Conservation (phyloP, 805 yeast species). For the Starmera dryadoides region DNA sequence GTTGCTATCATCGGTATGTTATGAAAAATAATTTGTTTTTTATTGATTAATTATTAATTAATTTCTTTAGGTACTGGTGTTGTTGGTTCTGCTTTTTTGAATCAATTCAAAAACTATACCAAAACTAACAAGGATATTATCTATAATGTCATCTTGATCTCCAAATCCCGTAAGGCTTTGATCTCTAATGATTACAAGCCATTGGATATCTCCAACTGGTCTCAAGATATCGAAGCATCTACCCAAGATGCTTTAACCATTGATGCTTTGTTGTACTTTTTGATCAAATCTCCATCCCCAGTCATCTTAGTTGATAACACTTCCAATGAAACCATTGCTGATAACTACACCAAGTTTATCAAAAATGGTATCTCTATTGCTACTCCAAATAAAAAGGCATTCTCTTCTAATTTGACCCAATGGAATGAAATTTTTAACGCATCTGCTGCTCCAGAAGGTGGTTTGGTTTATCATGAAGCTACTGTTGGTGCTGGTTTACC, state of each 20-base stretch:
- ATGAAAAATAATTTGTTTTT: neutral
- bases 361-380: slow-evolving; percentile 83
- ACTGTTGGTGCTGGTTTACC: slow-evolving; percentile 99
- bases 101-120: slow-evolving; percentile 49
- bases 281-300: slow-evolving; percentile 63
- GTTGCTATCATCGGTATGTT: slow-evolving; percentile 60
- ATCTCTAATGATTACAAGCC: slow-evolving; percentile 66
- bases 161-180: slow-evolving; percentile 66
- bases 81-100: slow-evolving; percentile 87
- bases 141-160: slow-evolving; percentile 74
- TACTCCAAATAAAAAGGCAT: slow-evolving; percentile 97
- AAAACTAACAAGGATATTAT: slow-evolving; percentile 22
- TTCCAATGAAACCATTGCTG: slow-evolving; percentile 72
- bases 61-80: slow-evolving; percentile 68
- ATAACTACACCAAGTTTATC: slow-evolving; percentile 68
- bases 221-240: slow-evolving; percentile 36
- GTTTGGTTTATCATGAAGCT: slow-evolving; percentile 92
- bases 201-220: slow-evolving; percentile 56
- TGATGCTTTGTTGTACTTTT: slow-evolving; percentile 51
- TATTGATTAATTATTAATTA: slow-evolving; percentile 8
- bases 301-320: slow-evolving; percentile 91
- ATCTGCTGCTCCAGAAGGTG: slow-evolving; percentile 44
- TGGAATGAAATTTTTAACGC: slow-evolving; percentile 71
- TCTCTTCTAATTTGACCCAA: slow-evolving; percentile 63
- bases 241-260: slow-evolving; percentile 41